Base-by-base conservation (phyloP, 2,329 filamentous ascomycete genomes). In the Colletotrichum camelliae region DNA sequence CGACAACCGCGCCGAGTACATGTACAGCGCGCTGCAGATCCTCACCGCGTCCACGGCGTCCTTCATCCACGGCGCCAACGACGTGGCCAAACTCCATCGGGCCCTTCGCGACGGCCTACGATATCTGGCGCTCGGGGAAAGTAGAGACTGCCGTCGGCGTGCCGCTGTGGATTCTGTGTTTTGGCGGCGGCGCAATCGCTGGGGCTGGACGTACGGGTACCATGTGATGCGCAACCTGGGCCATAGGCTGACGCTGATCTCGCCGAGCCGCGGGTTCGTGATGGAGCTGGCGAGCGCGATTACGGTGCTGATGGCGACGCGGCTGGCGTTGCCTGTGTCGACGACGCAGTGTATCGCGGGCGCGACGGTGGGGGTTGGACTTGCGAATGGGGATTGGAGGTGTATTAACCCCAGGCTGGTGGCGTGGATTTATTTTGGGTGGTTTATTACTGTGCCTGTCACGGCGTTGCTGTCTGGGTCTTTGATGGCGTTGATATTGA, bases 121-220 rank as follows among this genome's bases (percentile, higher is more conserved):
- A 86, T 13, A 86, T 89, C 39, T 91, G 88, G 86, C 80, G 80
- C 7, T 84, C 83, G 2, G 89, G 89, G 16, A 78, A 80, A 6
- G 82, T 87, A 4, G 74, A 78, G 13, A 81, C 80, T 13, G 79
- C 83, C n/a, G 83, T 85, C 2, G 81, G 82, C 10, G 86, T 88
- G 18, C 89, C 88, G 2, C 78, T 88, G 52, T 91, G 89, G 88
- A 84, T 90, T 74, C 82, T 90, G 15, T 86, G 86, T 66, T 85
- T 88, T 35, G 87, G 88, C 18, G 88, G 88, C 74, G 81, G 84
- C 1, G 83, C 84, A 64, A 88, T 91, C 31, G 88, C 80, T 91
- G n/a, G 91, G 91, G n/a, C 85, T 93, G 74, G 83, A 91, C 90
- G 12, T 93, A 91, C 78, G 91, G 91, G 9, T 93, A 92, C 82